These are phyloP conservation scores for Penicillium egyptiacum DNA, from an alignment of 495 filamentous ascomycete genomes.

Conservation along the genomic window DNA sequence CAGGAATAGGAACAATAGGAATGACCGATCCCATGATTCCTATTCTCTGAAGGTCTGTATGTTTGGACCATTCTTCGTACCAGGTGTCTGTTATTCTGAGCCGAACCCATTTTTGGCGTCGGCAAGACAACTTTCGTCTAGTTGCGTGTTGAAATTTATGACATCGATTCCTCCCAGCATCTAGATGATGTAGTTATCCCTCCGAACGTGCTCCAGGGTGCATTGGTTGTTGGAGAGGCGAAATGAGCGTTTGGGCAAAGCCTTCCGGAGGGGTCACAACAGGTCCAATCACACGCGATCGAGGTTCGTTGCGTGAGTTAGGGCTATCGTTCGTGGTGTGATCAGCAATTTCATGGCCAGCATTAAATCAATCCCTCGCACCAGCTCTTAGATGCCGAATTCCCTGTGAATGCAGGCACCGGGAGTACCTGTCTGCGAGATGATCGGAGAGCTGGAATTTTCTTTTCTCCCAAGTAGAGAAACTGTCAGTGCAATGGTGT, in stretches of 20 bases:
- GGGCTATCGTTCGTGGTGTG: not conserved
- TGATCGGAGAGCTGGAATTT: not conserved
- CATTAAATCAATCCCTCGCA: not conserved
- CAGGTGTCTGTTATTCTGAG: not conserved
- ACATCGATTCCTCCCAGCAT: not conserved
- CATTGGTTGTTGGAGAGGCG: not conserved
- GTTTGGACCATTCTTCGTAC: not conserved
- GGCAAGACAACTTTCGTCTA: not conserved
- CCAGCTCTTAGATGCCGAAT: not conserved
- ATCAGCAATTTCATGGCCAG: not conserved
- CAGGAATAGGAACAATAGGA: not conserved
- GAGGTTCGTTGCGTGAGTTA: not conserved
- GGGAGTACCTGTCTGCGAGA: not conserved
- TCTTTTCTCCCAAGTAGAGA: not conserved
- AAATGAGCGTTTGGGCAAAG: not conserved
- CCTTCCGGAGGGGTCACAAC: not conserved
- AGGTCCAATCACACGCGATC: not conserved
- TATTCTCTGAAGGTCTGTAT: not conserved
- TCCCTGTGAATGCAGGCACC: slow-evolving; percentile 4
- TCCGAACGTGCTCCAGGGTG: not conserved
- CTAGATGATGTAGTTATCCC: not conserved
- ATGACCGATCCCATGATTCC: not conserved
- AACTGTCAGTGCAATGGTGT: not conserved
- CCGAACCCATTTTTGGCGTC: not conserved
- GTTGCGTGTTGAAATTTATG: not conserved